phyloP scores from a whole-genome alignment of 2,329 filamentous ascomycete species.

The Scytalidium sp. region DNA sequence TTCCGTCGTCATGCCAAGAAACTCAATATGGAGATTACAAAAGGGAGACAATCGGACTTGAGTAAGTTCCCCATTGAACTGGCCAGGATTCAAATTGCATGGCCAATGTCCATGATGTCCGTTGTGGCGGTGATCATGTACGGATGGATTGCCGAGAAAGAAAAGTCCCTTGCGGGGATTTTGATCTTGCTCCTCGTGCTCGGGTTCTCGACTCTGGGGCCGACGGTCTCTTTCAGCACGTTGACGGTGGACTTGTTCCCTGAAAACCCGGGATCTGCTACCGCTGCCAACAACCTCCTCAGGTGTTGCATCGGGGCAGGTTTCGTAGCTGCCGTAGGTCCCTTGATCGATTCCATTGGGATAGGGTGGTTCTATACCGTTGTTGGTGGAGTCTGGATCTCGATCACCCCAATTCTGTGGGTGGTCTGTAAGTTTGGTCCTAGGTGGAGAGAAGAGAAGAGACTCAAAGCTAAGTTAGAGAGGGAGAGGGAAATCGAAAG shows the following conservation, averaged over 20 bases:
- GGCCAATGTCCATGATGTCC: conserved; percentile 12
- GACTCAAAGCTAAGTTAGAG: neutral
- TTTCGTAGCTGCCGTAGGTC: conserved; percentile 4
- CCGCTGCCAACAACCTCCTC: conserved; percentile 12
- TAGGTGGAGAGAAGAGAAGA: conserved; percentile 37
- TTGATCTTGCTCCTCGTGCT: neutral
- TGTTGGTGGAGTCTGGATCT: conserved; percentile 43
- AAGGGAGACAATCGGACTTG: conserved; percentile 45
- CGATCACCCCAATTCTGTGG: conserved; percentile 40
- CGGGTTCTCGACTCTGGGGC: neutral
- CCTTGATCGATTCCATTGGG: conserved; percentile 9
- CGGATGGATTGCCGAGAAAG: conserved; percentile 23
- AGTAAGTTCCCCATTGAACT: conserved; percentile 29
- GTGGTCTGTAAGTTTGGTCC: conserved; percentile 43
- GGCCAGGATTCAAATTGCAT: conserved; percentile 15
- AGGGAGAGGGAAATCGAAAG: neutral
- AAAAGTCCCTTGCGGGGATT: neutral
- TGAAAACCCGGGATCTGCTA: conserved; percentile 5
- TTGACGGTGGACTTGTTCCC: conserved; percentile 8
- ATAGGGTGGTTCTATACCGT: conserved; percentile 56
- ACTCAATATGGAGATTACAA: conserved; percentile 39
- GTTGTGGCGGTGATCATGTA: conserved; percentile 17
- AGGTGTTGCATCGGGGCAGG: conserved; percentile 11
- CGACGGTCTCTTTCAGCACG: neutral
- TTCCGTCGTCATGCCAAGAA: conserved; percentile 45